phyloP scores from a whole-genome alignment of 257 asterid genomes.

The Gentiana macrophylla region DNA sequence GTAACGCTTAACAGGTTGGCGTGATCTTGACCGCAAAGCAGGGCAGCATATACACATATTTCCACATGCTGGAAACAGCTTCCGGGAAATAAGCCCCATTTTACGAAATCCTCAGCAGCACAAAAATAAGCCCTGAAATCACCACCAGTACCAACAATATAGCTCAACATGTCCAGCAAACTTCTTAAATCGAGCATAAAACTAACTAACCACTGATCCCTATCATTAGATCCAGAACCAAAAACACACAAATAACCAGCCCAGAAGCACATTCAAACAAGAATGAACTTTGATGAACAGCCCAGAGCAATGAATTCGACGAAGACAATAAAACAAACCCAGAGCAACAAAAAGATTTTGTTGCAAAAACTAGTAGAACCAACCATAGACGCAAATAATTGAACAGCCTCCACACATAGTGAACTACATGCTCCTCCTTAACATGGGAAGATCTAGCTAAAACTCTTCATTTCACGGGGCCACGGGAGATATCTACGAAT shows the following conservation, averaged over 20 bases:
- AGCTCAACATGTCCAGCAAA: constrained; percentile 9
- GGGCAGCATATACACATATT: constrained; percentile 99
- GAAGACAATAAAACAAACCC: neutral
- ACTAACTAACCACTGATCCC: too few species aligned
- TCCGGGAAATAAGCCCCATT: constrained; percentile 91
- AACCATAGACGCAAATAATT: too few species aligned
- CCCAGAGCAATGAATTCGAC: neutral
- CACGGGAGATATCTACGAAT: too few species aligned
- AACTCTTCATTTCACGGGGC: too few species aligned
- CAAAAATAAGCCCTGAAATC: constrained; percentile 1
- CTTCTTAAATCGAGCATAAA: too few species aligned
- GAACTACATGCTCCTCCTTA: too few species aligned
- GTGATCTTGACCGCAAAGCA: constrained; percentile 91
- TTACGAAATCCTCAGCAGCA: constrained; percentile 18
- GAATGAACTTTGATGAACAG: neutral
- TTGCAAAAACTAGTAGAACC: too few species aligned
- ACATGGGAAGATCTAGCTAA: too few species aligned
- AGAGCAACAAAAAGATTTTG: neutral
- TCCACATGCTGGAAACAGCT: constrained; percentile 95
- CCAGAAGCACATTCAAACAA: neutral
- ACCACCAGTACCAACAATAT: neutral
- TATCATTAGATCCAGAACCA: neutral
- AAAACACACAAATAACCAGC: neutral
- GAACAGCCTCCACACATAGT: too few species aligned
- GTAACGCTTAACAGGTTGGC: constrained; percentile 95